Conservation (phyloP, 2,329 filamentous ascomycete species). For the Microdochium paspali region DNA sequence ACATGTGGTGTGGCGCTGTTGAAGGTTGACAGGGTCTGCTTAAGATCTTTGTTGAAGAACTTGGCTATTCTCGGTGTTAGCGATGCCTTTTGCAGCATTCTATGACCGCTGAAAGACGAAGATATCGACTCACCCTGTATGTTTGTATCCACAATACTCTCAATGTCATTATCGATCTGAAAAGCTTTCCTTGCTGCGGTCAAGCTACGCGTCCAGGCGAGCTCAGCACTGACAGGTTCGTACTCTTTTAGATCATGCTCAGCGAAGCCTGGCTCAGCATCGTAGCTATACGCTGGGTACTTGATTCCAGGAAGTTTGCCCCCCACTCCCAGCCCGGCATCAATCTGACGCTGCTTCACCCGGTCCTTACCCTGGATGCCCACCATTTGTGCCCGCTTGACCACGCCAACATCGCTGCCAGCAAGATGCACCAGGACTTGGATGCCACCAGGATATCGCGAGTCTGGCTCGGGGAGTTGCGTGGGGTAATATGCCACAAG, state of each 20-base stretch:
- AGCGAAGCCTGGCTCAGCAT: constrained; percentile 56
- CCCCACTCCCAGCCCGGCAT: constrained; percentile 26
- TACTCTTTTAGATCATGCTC: constrained; percentile 62
- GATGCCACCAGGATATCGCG: constrained; percentile 28
- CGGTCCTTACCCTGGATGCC: constrained; percentile 34
- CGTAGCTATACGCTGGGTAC: constrained; percentile 30
- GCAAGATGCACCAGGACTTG: constrained; percentile 29
- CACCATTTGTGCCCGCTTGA: constrained; percentile 31
- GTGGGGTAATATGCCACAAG: constrained; percentile 36
- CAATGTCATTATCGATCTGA: constrained; percentile 51
- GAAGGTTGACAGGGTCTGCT: constrained; percentile 50
- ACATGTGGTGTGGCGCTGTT: constrained; percentile 56
- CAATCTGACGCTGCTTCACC: constrained; percentile 20
- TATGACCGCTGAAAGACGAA: no score
- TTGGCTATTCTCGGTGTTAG: constrained; percentile 20
- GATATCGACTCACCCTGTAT: constrained; percentile 43
- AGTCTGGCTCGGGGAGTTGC: constrained; percentile 30
- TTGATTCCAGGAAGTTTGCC: constrained; percentile 20
- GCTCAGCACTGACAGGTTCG: constrained; percentile 50
- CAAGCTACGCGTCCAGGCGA: constrained; percentile 62
- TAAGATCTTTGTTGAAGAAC: constrained; percentile 48
- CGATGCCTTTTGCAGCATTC: no score
- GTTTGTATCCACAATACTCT: constrained; percentile 57
- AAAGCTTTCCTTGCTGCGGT: constrained; percentile 52
- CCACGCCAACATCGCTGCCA: constrained; percentile 27